A percentile compares a stretch with the other conserved stretches of the same genome.
Evolutionary conservation across 352 stramenopile species (phyloP).

Genomic region (Globisporangium uncinulatum): DNA sequence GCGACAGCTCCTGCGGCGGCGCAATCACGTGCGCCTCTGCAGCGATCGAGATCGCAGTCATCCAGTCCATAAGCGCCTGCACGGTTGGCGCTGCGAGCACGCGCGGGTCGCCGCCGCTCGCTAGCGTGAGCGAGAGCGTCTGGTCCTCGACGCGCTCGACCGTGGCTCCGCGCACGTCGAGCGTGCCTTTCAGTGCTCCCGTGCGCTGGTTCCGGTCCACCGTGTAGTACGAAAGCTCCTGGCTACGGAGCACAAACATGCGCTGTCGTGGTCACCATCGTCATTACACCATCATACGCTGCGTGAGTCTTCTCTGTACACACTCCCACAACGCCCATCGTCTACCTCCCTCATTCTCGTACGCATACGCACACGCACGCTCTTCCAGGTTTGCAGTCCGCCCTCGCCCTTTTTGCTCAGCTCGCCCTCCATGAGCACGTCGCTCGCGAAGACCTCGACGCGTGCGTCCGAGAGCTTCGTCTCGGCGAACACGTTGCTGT

Average conservation of each 20-base stretch:
- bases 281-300: too few relatives aligned
- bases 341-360: background rate
- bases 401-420: slow-evolving; percentile 63
- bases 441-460: slow-evolving; percentile 47
- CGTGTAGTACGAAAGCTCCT: slow-evolving; percentile 69
- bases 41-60: slow-evolving; percentile 57
- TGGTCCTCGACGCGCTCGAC: slow-evolving; percentile 51
- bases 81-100: slow-evolving; percentile 40
- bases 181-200: slow-evolving; percentile 55
- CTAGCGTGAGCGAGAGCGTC: slow-evolving; percentile 22
- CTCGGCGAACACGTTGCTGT: slow-evolving; percentile 59
- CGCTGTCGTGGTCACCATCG: slow-evolving; percentile 22
- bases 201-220: slow-evolving; percentile 38
- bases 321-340: too few relatives aligned
- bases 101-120: slow-evolving; percentile 21
- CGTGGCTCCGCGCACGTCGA: slow-evolving; percentile 34
- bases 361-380: slow-evolving; percentile 39
- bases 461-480: slow-evolving; percentile 53
- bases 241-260: slow-evolving; percentile 63
- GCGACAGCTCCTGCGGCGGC: slow-evolving; percentile 31
- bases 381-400: slow-evolving; percentile 59
- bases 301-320: background rate
- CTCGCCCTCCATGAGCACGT: slow-evolving; percentile 68
- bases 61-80: slow-evolving; percentile 68
- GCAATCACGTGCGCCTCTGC: slow-evolving; percentile 32